phyloP scores from a whole-genome alignment of 208 protist genomes.

The Crithidia expoeki region DNA sequence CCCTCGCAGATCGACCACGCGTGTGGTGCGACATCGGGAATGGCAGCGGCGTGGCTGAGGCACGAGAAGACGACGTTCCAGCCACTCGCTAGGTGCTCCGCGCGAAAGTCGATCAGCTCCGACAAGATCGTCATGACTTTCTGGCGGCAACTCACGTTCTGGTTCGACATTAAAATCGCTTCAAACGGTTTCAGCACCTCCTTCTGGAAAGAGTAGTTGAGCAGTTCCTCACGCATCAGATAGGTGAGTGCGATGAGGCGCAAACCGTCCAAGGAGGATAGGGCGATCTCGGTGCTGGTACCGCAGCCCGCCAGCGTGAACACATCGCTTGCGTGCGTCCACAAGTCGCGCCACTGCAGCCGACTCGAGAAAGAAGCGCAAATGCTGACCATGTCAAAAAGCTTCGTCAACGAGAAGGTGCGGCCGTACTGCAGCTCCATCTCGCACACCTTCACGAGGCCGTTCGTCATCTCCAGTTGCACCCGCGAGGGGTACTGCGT shows the following conservation, averaged over 20 bases:
- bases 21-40: conserved; percentile 69
- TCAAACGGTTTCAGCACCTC: conserved; percentile 82
- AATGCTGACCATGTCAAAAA: conserved; percentile 86
- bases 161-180: conserved; percentile 75
- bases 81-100: conserved; percentile 73
- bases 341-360: conserved; percentile 86
- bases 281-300: conserved; percentile 57
- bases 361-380: conserved; percentile 74
- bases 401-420: conserved; percentile 83
- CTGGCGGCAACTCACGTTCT: conserved; percentile 57
- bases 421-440: conserved; percentile 71
- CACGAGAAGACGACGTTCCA: conserved; percentile 87
- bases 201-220: conserved; percentile 89
- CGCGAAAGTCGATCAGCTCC: conserved; percentile 81
- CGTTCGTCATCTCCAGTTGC: conserved; percentile 79
- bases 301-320: conserved; percentile 64
- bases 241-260: conserved; percentile 77
- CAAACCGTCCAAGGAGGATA: conserved; percentile 68
- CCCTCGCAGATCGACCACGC: conserved; percentile 74
- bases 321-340: conserved; percentile 71
- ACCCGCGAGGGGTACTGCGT: conserved; percentile 68
- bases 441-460: conserved; percentile 68
- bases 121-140: conserved; percentile 70
- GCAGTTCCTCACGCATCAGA: conserved; percentile 75
- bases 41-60: conserved; percentile 73